Evolutionary conservation across 2,329 filamentous ascomycete genomes (phyloP), one percentile per base, ranked within the genome.

Genomic region (Coccinonectria pachysandricola): DNA sequence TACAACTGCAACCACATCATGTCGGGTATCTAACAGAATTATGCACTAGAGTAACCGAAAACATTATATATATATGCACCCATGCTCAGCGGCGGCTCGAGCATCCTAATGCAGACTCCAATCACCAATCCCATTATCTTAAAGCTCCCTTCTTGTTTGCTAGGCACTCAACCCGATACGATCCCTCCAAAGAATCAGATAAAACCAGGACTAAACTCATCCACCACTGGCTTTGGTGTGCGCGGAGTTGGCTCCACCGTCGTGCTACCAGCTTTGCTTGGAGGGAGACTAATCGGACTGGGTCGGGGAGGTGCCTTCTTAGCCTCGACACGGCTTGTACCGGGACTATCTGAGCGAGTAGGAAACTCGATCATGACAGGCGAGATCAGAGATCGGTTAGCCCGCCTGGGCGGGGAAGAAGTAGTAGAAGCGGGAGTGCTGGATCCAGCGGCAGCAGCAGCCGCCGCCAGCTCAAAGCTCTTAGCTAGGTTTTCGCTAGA

Each of bases 271-370:
- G 15, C 33, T 5, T 24, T 19, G 6, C 46, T 42, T 3, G 44
- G 40, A 2, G 52, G 40, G 8, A 53, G 28, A 5, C 49, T 49
- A 6, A 51, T 38, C 4, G 50, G 47, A 12, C 36, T 32, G 3
- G 51, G 50, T 9, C 50, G 35, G 12, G 53, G 52, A 5, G 53
- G 52, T 5, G 48, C 53, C 26, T 36, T 52, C 26, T 39, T 45
- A 3, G 46, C 50, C 28, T 56, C 52, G 2, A 52, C 35, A 7
- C 50, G 42, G 14, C 27, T 46, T 19, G 26, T 26, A 6, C 28
- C 24, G n/a, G 39, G 32, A 26, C 34, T 40, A 7, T 42, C 32
- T 12, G 37, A 23, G 4, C 35, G 25, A 1, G 36, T 31, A 7
- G 43, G 37, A 30, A 52, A 52, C 18, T 49, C 46, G 1, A 22